Evolutionary conservation across 2,329 filamentous ascomycete species (phyloP).

Genomic region (Daldinia sp.): DNA sequence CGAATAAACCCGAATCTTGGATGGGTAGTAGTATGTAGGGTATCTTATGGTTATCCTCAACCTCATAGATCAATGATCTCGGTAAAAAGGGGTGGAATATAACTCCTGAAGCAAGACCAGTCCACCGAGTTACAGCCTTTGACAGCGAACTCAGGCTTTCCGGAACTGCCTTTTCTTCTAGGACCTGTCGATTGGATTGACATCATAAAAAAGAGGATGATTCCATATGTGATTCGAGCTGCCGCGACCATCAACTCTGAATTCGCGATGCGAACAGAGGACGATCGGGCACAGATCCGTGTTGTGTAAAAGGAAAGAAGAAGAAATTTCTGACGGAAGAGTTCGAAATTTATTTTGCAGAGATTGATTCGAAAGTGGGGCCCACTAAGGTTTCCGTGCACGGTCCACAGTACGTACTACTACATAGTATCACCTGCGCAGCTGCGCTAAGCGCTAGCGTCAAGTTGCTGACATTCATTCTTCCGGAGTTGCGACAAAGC

Average conservation of each 20-base stretch:
- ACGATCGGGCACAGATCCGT: conserved; percentile 87
- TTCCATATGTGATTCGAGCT: conserved; percentile 86
- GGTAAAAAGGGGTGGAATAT: conserved; percentile 92
- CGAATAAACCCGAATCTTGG: neutral
- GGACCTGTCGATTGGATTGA: conserved; percentile 97
- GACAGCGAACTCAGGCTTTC: conserved; percentile 71
- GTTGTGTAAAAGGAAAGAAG: conserved; percentile 49
- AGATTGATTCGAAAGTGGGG: conserved; percentile 28
- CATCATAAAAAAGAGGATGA: conserved; percentile 76
- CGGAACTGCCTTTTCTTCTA: conserved; percentile 72
- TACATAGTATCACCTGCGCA: neutral
- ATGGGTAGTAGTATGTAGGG: conserved; percentile 64
- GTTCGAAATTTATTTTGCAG: conserved; percentile 43
- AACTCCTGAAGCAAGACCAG: conserved; percentile 67
- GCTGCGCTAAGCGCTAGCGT: too few relatives aligned
- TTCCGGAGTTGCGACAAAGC: neutral
- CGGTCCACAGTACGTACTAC: conserved; percentile 7
- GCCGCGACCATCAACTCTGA: conserved; percentile 80
- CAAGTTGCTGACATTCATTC: neutral
- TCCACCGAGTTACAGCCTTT: conserved; percentile 72
- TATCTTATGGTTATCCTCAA: conserved; percentile 86
- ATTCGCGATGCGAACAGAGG: conserved; percentile 68
- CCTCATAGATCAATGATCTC: conserved; percentile 90
- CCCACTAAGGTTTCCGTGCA: neutral
- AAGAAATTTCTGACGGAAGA: conserved; percentile 49